A percentile compares a stretch with the other conserved stretches of the same genome.
phyloP scores from a whole-genome alignment of 2,329 filamentous ascomycete species.

The Trichoderma brevicompactum region DNA sequence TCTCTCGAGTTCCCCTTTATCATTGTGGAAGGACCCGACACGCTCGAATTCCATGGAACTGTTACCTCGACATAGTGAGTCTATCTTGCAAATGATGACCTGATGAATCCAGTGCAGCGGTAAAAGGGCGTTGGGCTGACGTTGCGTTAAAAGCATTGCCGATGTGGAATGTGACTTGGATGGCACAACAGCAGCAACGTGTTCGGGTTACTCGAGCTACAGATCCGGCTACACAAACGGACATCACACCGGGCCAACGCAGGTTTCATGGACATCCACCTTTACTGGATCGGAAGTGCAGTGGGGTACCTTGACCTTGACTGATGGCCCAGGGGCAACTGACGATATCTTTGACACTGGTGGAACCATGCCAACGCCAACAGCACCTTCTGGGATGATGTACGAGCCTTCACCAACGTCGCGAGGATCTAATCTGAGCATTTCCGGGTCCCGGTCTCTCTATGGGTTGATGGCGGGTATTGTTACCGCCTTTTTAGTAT shows the following conservation, averaged over 20 bases:
- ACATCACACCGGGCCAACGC: conserved; percentile 48
- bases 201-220: conserved; percentile 54
- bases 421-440: conserved; percentile 11
- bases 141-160: conserved; percentile 45
- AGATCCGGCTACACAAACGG: conserved; percentile 46
- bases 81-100: neutral
- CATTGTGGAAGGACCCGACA: conserved; percentile 51
- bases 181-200: conserved; percentile 51
- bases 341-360: conserved; percentile 37
- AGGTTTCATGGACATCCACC: conserved; percentile 52
- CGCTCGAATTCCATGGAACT: conserved; percentile 50
- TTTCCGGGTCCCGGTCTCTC: neutral
- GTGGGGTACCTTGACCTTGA: conserved; percentile 52
- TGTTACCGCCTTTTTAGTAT: neutral
- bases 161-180: conserved; percentile 50
- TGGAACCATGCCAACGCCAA: conserved; percentile 31
- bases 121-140: conserved; percentile 15
- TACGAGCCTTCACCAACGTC: conserved; percentile 26
- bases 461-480: conserved; percentile 12
- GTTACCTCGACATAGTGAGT: conserved; percentile 50
- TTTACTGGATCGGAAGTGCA: conserved; percentile 47
- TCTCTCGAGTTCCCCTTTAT: conserved; percentile 53
- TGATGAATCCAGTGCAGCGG: neutral
- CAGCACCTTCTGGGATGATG: conserved; percentile 28
- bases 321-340: conserved; percentile 43